A percentile compares a stretch with the other conserved stretches of the same genome.
These are phyloP conservation scores for Trametes elegans DNA, from an alignment of 768 basidiomycete species.

Conservation along the genomic window DNA sequence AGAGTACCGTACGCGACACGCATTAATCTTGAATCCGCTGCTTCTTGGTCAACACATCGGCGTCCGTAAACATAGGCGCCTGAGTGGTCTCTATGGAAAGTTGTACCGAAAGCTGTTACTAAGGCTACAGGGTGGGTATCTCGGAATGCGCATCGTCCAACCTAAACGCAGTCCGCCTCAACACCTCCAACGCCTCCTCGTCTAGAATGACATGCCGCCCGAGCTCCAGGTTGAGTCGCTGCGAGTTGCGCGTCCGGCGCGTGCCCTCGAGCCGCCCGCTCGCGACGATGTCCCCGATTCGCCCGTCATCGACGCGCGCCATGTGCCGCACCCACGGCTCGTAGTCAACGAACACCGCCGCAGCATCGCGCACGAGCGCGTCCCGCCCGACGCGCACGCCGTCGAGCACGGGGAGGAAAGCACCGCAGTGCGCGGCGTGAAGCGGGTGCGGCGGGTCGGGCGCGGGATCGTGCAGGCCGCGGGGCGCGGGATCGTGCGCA, in stretches of 20 bases:
- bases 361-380: too few species aligned
- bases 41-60: too few species aligned
- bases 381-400: constrained; percentile 11
- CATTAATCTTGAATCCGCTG: background rate
- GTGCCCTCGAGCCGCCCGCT: constrained; percentile 6
- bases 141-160: background rate
- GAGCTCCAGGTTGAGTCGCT: background rate
- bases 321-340: constrained; percentile 20
- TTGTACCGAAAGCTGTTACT: too few species aligned
- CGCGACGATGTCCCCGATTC: background rate
- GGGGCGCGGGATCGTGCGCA: background rate
- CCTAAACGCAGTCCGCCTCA: constrained; percentile 8
- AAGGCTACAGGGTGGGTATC: constrained; percentile 3
- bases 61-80: too few species aligned
- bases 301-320: constrained; percentile 17
- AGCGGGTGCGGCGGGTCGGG: background rate
- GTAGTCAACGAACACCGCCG: constrained; percentile 19
- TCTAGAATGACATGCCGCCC: background rate
- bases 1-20: background rate
- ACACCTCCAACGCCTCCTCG: constrained; percentile 1
- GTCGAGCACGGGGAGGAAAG: constrained; percentile 4
- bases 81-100: too few species aligned
- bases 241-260: constrained; percentile 22
- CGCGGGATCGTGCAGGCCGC: background rate
- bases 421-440: constrained; percentile 5